Evolutionary conservation across 2,329 filamentous ascomycete genomes (phyloP).

Genomic region (Dothideomycetes sp.): DNA sequence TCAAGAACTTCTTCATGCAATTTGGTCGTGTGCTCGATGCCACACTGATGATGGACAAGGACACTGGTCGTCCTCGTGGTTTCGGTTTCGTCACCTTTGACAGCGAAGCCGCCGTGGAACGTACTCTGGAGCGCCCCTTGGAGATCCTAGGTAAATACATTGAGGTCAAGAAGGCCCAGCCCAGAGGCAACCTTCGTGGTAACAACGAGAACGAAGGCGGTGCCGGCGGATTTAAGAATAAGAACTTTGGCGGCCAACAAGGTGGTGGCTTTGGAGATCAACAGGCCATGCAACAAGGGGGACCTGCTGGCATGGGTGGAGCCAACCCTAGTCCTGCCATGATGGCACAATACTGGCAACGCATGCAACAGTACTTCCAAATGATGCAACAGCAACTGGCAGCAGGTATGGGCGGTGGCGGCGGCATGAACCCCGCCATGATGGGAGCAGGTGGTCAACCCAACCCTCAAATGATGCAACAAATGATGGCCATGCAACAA

Average conservation of each 20-base stretch:
- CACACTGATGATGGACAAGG: slow-evolving; percentile 99
- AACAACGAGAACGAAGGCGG: slow-evolving; percentile 62
- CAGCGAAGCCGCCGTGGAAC: slow-evolving; percentile 87
- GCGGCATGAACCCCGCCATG: slow-evolving; percentile 52
- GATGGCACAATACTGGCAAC: slow-evolving; percentile 97
- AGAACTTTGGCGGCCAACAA: slow-evolving; percentile 29
- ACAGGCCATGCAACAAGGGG: slow-evolving; percentile 26
- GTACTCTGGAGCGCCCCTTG: slow-evolving; percentile 72
- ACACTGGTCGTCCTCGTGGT: slow-evolving; percentile 89
- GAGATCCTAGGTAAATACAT: slow-evolving; percentile 94
- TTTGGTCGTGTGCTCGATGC: slow-evolving; percentile 95
- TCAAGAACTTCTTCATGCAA: slow-evolving; percentile 92
- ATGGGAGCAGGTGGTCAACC: slow-evolving; percentile 10
- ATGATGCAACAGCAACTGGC: slow-evolving; percentile 78
- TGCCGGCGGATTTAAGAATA: slow-evolving; percentile 31
- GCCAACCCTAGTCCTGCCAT: slow-evolving; percentile 80
- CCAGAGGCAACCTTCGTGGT: slow-evolving; percentile 85
- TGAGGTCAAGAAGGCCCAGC: slow-evolving; percentile 96
- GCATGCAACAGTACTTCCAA: slow-evolving; percentile 94
- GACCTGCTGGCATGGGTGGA: slow-evolving; percentile 22
- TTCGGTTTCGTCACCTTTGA: slow-evolving; percentile 99
- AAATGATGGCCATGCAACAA: slow-evolving; percentile 31
- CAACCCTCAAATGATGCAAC: slow-evolving; percentile 45
- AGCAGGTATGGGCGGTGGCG: slow-evolving; percentile 35
- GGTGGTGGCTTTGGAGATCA: slow-evolving; percentile 20